phyloP scores from a whole-genome alignment of 2,329 filamentous ascomycete species.

The Claviceps sp. region DNA sequence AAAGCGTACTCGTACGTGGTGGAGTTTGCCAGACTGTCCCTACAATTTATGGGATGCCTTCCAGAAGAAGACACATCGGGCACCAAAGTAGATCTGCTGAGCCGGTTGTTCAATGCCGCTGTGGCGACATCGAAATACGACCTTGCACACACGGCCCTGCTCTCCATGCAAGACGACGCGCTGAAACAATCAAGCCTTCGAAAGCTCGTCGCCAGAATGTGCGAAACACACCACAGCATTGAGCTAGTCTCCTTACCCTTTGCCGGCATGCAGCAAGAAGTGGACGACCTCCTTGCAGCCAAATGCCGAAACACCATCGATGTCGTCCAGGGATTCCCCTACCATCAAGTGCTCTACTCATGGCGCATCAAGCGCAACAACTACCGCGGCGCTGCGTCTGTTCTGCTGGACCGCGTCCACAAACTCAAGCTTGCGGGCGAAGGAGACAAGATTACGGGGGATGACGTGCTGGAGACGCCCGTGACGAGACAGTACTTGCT shows the following conservation, averaged over 20 bases:
- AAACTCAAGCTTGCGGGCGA: constrained; percentile 46
- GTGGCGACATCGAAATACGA: constrained; percentile 69
- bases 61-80: constrained; percentile 18
- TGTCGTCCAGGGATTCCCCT: constrained; percentile 56
- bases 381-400: constrained; percentile 64
- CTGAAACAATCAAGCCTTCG: constrained; percentile 61
- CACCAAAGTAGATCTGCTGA: constrained; percentile 59
- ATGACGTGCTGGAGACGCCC: constrained; percentile 47
- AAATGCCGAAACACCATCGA: constrained; percentile 58
- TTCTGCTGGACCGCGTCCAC: constrained; percentile 49
- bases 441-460: constrained; percentile 39
- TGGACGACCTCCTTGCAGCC: constrained; percentile 65
- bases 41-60: constrained; percentile 42
- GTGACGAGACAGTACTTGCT: constrained; percentile 70
- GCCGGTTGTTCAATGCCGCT: constrained; percentile 71
- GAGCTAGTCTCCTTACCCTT: constrained; percentile 68
- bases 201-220: constrained; percentile 57
- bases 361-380: constrained; percentile 77
- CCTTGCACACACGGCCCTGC: constrained; percentile 66
- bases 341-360: constrained; percentile 81
- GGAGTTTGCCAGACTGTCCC: constrained; percentile 65
- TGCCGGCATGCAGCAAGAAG: constrained; percentile 58
- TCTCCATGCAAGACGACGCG: constrained; percentile 56
- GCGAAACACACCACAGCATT: constrained; percentile 49
- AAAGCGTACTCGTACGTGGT: constrained; percentile 69